Evolutionary conservation across 495 filamentous ascomycete genomes (phyloP).

Genomic region (Zalerion maritima): DNA sequence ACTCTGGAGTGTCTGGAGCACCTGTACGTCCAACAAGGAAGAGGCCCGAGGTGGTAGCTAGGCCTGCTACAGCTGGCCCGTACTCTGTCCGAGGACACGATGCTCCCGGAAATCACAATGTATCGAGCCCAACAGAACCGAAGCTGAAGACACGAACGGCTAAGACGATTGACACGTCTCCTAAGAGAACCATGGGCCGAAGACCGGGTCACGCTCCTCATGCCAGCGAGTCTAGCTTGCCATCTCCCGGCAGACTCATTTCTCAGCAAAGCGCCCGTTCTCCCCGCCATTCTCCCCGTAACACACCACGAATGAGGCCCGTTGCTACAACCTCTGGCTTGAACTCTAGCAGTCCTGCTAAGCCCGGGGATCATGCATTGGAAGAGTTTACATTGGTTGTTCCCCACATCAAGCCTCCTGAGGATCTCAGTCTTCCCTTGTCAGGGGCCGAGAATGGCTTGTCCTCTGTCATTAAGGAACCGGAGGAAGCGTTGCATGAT

Average conservation of each 20-base stretch:
- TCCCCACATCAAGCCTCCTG: too few relatives aligned
- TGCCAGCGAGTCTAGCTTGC: constrained; percentile 26
- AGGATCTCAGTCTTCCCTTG: too few relatives aligned
- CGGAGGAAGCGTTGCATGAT: too few relatives aligned
- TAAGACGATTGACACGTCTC: constrained; percentile 24
- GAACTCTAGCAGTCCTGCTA: too few relatives aligned
- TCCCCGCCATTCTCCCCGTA: constrained; percentile 11
- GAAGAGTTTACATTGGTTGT: too few relatives aligned
- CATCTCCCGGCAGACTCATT: constrained; percentile 19
- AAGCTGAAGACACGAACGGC: constrained; percentile 24
- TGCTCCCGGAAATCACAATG: constrained; percentile 27
- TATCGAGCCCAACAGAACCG: constrained; percentile 22
- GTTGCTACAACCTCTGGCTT: too few relatives aligned
- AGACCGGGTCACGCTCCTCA: constrained; percentile 28
- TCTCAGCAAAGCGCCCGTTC: too few relatives aligned
- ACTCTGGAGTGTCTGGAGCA: constrained; percentile 39
- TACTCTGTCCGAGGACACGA: constrained; percentile 40
- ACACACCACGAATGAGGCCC: too few relatives aligned
- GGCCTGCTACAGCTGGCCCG: constrained; percentile 41
- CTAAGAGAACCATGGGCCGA: constrained; percentile 28
- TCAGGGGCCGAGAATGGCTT: constrained; percentile 2
- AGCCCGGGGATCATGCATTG: too few relatives aligned
- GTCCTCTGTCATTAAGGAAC: not conserved
- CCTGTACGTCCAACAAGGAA: constrained; percentile 38
- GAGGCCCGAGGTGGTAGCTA: constrained; percentile 31